Evolutionary conservation across 202 grass and related monocot genomes (phyloP), one percentile per base, ranked within the genome.

Genomic region (Elaeis oleifera): DNA sequence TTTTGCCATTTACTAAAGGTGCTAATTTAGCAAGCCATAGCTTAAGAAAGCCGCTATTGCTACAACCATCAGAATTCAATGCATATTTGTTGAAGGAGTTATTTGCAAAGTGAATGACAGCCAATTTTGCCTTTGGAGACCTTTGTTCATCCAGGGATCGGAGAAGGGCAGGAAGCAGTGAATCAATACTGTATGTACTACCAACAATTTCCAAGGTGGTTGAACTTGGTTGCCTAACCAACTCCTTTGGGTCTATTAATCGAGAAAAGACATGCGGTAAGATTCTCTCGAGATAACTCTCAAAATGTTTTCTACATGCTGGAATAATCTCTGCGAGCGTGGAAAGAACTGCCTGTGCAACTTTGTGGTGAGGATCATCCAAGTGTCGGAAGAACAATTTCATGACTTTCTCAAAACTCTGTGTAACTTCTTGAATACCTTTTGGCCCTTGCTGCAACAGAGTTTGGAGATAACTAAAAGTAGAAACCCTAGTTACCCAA

Each of bases 331-430:
- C 94, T 27, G 94, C 94, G 64, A 99, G 88, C 3, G 94, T 79
- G 57, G 82, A 84, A 58, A 99, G 82, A 54, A 80, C 85, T 39
- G 94, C 94, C 53, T 99, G 94, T 57, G 94, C 94, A 70, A 99
- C 94, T 82, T 99, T 99, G 77, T 99, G 94, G 75, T 99, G 94
- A 72, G 94, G 94, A 79, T 99, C 94, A 86, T 99, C 94, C 69
- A 99, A 78, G 80, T 99, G 78, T 52, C 88, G 94, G 57, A 99
- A 99, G 74, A 92, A 99, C 44, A 99, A 70, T 56, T 99, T 99
- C 94, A 92, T 99, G 49, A 99, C 94, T 72, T 92, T 99, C 62
- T 99, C 94, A 70, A 99, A 89, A 78, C 92, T 99, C 64, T 99
- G 94, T 26, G 72, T 84, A 65, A 99, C 81, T 86, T 99, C 94